Conservation (phyloP, 2,329 filamentous ascomycete genomes). For the Stemphylium vesicarium region DNA sequence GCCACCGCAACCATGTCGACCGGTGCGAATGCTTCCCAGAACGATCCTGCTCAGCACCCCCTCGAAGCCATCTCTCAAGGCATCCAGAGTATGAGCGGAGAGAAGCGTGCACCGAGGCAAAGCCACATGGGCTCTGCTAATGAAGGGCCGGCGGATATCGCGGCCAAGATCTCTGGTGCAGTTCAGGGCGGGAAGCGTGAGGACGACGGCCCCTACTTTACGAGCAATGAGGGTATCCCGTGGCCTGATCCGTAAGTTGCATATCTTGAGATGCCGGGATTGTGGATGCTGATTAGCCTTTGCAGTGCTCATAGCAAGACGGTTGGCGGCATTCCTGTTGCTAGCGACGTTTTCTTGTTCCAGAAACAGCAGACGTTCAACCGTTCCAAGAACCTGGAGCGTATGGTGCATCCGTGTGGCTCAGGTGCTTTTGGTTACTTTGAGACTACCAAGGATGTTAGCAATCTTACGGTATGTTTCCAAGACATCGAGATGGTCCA, state of each 20-base stretch:
- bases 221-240: conserved; percentile 61
- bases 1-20: conserved; percentile 29
- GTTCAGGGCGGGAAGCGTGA: conserved; percentile 54
- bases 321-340: conserved; percentile 59
- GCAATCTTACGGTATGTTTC: conserved; percentile 36
- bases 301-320: conserved; percentile 58
- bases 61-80: conserved; percentile 51
- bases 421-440: conserved; percentile 57
- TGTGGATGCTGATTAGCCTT: not conserved
- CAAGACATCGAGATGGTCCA: not conserved
- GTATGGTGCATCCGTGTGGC: conserved; percentile 52
- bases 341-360: conserved; percentile 59
- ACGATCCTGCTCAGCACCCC: conserved; percentile 48
- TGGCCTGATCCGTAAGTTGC: conserved; percentile 54
- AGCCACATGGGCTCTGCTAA: conserved; percentile 55
- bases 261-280: not conserved
- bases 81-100: conserved; percentile 49
- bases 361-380: conserved; percentile 65
- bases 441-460: conserved; percentile 52
- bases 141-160: conserved; percentile 60
- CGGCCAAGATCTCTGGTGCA: conserved; percentile 58
- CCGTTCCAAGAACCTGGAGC: conserved; percentile 59
- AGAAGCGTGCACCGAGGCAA: conserved; percentile 47
- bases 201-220: conserved; percentile 61
- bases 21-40: conserved; percentile 42